Evolutionary conservation across 805 yeast species (phyloP).

Genomic region (Wickerhamiella nectarea): DNA sequence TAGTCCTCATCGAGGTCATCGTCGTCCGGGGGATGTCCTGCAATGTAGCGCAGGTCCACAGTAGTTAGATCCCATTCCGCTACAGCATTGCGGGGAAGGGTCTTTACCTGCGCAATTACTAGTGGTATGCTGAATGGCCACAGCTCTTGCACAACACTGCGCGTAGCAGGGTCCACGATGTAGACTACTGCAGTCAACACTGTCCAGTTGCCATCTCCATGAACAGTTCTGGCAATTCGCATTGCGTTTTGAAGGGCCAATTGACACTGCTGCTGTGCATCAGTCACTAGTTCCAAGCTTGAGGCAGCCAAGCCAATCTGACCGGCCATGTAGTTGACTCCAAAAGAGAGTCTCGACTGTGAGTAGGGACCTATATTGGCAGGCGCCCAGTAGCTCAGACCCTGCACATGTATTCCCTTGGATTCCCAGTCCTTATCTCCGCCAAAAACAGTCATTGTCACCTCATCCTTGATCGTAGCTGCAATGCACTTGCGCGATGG

Average conservation of each 20-base stretch:
- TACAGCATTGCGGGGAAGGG: slow-evolving; percentile 22
- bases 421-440: slow-evolving; percentile 10
- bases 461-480: slow-evolving; percentile 33
- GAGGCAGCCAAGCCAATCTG: slow-evolving; percentile 79
- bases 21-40: slow-evolving; percentile 14
- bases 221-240: slow-evolving; percentile 44
- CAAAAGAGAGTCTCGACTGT: slow-evolving; percentile 49
- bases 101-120: slow-evolving; percentile 16
- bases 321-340: slow-evolving; percentile 61
- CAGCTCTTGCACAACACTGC: slow-evolving; percentile 3
- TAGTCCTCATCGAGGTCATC: slow-evolving; percentile 17
- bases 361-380: slow-evolving; percentile 97
- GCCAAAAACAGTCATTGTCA: slow-evolving; percentile 51
- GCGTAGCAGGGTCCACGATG: slow-evolving; percentile 27
- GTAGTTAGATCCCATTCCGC: slow-evolving; percentile 22
- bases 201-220: slow-evolving; percentile 28
- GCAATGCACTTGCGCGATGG: slow-evolving; percentile 84
- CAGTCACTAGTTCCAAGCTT: slow-evolving; percentile 39
- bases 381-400: slow-evolving; percentile 96
- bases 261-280: slow-evolving; percentile 28
- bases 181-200: slow-evolving; percentile 40
- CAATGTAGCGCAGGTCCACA: slow-evolving; percentile 15
- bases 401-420: slow-evolving; percentile 74
- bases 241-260: slow-evolving; percentile 65
- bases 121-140: slow-evolving; percentile 15